A percentile compares a stretch with the other conserved stretches of the same genome.
Conservation (phyloP, 2,329 filamentous ascomycete genomes). For the Calonectria pauciramosa region DNA sequence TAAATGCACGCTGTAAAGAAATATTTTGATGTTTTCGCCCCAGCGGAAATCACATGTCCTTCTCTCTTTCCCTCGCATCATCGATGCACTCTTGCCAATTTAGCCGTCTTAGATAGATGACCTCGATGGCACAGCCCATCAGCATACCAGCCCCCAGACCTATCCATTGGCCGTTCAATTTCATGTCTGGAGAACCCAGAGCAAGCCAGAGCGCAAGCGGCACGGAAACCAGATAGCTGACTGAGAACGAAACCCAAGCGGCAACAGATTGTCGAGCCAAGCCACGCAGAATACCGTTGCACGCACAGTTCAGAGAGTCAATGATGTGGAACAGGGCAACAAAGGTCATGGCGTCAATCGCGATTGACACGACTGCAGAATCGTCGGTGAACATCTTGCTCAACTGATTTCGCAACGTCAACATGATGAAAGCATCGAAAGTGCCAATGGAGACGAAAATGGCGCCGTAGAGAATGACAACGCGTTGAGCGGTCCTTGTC, state of each 20-base stretch:
- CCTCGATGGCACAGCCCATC: not conserved
- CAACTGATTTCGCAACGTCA: constrained; percentile 2
- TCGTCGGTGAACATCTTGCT: constrained; percentile 14
- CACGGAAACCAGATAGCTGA: constrained; percentile 11
- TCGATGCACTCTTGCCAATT: constrained; percentile 17
- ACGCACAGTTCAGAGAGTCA: constrained; percentile 20
- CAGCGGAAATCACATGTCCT: not conserved
- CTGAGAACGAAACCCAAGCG: constrained; percentile 16
- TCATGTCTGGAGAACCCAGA: constrained; percentile 16
- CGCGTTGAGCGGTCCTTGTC: not conserved
- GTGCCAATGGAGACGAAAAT: not conserved
- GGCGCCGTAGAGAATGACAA: constrained; percentile 11
- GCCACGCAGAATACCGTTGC: constrained; percentile 12
- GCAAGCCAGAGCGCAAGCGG: constrained; percentile 19
- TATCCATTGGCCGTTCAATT: constrained; percentile 19
- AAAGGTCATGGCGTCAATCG: constrained; percentile 17
- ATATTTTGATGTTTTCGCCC: not conserved
- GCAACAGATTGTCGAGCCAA: constrained; percentile 17
- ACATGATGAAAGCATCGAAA: constrained; percentile 6
- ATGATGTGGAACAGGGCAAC: constrained; percentile 15
- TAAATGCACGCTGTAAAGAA: not conserved
- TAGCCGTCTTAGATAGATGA: constrained; percentile 2
- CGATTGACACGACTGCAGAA: not conserved
- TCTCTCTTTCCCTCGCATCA: constrained; percentile 15
- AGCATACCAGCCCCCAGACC: constrained; percentile 17